Conservation (phyloP, 2,329 filamentous ascomycete genomes). For the Botrytis paeoniae region DNA sequence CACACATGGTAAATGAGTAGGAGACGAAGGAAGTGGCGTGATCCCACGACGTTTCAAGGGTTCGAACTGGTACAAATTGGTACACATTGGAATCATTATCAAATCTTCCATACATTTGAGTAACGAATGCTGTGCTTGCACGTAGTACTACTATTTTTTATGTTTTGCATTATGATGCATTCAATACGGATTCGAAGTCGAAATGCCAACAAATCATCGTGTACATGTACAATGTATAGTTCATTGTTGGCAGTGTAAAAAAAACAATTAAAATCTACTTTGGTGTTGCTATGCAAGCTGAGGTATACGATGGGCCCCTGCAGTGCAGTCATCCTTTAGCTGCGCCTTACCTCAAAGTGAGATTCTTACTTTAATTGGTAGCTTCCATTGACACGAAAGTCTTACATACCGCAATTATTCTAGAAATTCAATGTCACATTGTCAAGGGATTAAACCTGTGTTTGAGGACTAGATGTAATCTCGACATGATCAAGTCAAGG, state of each 20-base stretch:
- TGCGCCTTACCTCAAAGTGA: conserved; percentile 14
- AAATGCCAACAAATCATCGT: conserved; percentile 10
- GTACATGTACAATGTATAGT: not conserved
- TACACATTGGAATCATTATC: not conserved
- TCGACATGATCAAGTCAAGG: conserved; percentile 13
- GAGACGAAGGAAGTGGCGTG: conserved; percentile 18
- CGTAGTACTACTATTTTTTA: not conserved
- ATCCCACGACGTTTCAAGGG: conserved; percentile 18
- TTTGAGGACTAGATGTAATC: conserved; percentile 10
- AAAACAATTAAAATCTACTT: not conserved
- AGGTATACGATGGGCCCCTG: conserved; percentile 10
- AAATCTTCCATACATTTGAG: not conserved
- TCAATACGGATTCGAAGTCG: conserved; percentile 12
- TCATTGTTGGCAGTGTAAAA: not conserved
- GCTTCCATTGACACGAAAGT: conserved; percentile 13
- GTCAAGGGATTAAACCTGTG: conserved; percentile 12
- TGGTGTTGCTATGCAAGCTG: conserved; percentile 9
- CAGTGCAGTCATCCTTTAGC: conserved; percentile 22
- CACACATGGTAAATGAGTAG: conserved; percentile 12
- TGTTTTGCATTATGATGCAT: not conserved
- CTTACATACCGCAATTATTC: conserved; percentile 8
- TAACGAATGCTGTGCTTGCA: not conserved
- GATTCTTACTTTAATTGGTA: conserved; percentile 14
- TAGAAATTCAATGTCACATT: conserved; percentile 1
- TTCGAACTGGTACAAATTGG: not conserved